Evolutionary conservation across 2,329 filamentous ascomycete genomes (phyloP).

Genomic region (Fusarium beomiforme): DNA sequence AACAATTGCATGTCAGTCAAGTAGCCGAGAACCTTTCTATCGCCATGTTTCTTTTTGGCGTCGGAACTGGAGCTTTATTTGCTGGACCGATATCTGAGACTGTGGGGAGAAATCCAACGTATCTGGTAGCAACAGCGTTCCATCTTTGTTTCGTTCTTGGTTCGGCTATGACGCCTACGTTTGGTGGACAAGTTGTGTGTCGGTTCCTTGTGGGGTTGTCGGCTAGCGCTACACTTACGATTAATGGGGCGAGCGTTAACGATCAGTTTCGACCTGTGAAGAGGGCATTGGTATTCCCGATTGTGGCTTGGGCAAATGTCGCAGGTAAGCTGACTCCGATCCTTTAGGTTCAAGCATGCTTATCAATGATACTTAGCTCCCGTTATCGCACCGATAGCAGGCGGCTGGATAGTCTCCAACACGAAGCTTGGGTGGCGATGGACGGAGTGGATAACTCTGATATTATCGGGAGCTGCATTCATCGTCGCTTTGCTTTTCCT

Average conservation of each 20-base stretch:
- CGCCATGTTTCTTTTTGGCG: slow-evolving; percentile 46
- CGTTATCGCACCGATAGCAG: neutral
- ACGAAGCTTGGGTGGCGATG: slow-evolving; percentile 59
- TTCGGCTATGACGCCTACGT: neutral
- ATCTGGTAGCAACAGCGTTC: slow-evolving; percentile 18
- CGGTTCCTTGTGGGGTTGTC: neutral
- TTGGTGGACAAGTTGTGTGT: neutral
- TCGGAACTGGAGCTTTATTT: slow-evolving; percentile 49
- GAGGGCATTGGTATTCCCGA: neutral
- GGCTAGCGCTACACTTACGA: neutral
- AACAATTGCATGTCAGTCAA: slow-evolving; percentile 57
- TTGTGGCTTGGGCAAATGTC: slow-evolving; percentile 1
- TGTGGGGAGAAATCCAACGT: slow-evolving; percentile 50
- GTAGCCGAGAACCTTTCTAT: slow-evolving; percentile 61
- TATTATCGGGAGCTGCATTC: slow-evolving; percentile 67
- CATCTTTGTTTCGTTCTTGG: neutral
- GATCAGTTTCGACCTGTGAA: slow-evolving; percentile 5
- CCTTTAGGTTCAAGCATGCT: too few relatives aligned
- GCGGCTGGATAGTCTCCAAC: neutral
- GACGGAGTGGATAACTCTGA: slow-evolving; percentile 71
- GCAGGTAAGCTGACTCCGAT: neutral
- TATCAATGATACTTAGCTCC: neutral
- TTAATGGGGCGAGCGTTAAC: neutral
- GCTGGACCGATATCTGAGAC: slow-evolving; percentile 50
- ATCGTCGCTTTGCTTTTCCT: slow-evolving; percentile 65